Evolutionary conservation across 108 stramenopile species (phyloP).

Genomic region (Cyclotella cryptica): DNA sequence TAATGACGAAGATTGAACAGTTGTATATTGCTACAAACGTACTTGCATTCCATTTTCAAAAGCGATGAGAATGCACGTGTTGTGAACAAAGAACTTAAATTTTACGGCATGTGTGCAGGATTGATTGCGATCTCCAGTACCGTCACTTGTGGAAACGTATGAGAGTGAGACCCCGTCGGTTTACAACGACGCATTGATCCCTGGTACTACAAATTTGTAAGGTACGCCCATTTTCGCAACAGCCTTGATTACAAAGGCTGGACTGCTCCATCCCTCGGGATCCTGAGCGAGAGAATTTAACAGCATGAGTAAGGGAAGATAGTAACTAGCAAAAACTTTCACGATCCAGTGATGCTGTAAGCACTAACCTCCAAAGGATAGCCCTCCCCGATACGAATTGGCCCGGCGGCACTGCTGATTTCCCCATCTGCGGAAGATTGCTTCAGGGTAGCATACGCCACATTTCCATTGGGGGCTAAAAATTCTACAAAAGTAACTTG

Average conservation of each 20-base stretch:
- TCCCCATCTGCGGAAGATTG: slow-evolving; percentile 18
- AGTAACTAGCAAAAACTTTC: too few relatives aligned
- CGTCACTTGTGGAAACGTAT: neutral
- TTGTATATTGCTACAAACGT: too few relatives aligned
- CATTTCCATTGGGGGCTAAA: slow-evolving; percentile 82
- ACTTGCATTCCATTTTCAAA: too few relatives aligned
- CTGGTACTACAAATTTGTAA: slow-evolving; percentile 84
- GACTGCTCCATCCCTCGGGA: slow-evolving; percentile 73
- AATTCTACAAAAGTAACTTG: slow-evolving; percentile 84
- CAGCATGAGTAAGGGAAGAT: neutral
- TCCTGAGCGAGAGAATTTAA: slow-evolving; percentile 19
- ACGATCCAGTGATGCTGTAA: neutral
- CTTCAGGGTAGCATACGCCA: slow-evolving; percentile 79
- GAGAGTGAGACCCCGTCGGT: neutral
- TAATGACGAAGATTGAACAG: too few relatives aligned
- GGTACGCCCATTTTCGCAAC: slow-evolving; percentile 76
- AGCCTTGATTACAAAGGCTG: slow-evolving; percentile 73
- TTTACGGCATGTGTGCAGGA: neutral
- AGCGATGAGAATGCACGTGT: too few relatives aligned
- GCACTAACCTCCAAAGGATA: slow-evolving; percentile 65
- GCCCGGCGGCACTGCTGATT: slow-evolving; percentile 6
- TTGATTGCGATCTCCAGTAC: neutral
- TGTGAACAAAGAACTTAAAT: neutral
- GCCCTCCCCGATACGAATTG: slow-evolving; percentile 82
- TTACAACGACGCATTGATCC: neutral